These are phyloP conservation scores for Yarrowia sp. DNA, from an alignment of 805 yeast genomes.

Conservation along the genomic window DNA sequence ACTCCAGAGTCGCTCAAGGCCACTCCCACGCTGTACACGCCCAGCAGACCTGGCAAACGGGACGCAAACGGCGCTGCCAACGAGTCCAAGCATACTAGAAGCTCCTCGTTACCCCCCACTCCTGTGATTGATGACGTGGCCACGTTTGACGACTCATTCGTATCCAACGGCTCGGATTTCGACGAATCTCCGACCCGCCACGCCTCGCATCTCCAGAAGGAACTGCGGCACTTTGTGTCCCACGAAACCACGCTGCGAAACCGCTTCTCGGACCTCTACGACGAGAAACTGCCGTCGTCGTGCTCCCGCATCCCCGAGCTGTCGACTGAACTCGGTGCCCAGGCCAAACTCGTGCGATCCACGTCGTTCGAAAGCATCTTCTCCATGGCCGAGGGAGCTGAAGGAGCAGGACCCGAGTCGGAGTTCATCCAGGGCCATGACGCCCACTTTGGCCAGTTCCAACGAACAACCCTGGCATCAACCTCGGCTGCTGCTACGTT, in stretches of 20 bases:
- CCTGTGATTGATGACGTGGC: constrained; percentile 22
- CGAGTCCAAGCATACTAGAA: constrained; percentile 11
- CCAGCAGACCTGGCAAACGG: constrained; percentile 7
- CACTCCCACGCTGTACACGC: constrained; percentile 17
- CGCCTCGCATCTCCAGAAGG: constrained; percentile 22
- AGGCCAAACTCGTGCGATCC: constrained; percentile 30
- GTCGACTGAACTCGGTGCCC: constrained; percentile 20
- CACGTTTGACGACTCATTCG: constrained; percentile 16
- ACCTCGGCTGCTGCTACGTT: constrained; percentile 36
- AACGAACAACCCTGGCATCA: constrained; percentile 9
- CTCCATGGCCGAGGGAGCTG: constrained; percentile 6
- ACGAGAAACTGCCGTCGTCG: constrained; percentile 22
- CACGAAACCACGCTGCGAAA: constrained; percentile 29
- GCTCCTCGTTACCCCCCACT: constrained; percentile 26
- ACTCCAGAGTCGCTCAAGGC: constrained; percentile 27
- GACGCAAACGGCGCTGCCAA: not conserved
- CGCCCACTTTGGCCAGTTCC: constrained; percentile 30
- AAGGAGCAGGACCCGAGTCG: not conserved
- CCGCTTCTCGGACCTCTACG: constrained; percentile 33
- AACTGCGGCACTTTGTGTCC: constrained; percentile 35
- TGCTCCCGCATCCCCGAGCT: constrained; percentile 26
- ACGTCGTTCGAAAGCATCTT: constrained; percentile 33
- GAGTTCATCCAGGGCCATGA: constrained; percentile 35
- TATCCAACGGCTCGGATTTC: constrained; percentile 3
- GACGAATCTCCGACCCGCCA: constrained; percentile 31